These are phyloP conservation scores for Plasmodiophora brassicae DNA, from an alignment of 208 protist genomes.

Conservation along the genomic window DNA sequence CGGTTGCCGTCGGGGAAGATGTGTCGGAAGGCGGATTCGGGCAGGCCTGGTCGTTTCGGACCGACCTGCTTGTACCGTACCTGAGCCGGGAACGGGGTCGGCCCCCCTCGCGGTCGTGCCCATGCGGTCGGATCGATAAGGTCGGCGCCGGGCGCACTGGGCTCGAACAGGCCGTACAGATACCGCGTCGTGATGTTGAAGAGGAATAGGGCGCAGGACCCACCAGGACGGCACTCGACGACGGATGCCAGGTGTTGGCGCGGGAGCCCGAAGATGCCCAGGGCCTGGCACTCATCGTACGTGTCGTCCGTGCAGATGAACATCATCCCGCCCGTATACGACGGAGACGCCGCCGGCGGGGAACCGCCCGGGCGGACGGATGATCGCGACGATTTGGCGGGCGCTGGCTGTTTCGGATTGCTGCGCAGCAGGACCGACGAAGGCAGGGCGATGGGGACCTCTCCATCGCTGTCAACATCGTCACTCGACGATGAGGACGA, in stretches of 20 bases:
- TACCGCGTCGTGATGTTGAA: slow-evolving; percentile 29
- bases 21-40: slow-evolving; percentile 12
- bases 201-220: background rate
- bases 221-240: background rate
- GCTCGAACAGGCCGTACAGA: slow-evolving; percentile 26
- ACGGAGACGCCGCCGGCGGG: no score
- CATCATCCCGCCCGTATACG: slow-evolving; percentile 31
- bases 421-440: no score
- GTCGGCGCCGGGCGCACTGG: background rate
- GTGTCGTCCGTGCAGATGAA: slow-evolving; percentile 39
- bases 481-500: background rate
- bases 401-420: no score
- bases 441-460: no score
- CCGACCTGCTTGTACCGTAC: background rate
- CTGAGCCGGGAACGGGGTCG: slow-evolving; percentile 35
- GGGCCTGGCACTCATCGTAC: background rate
- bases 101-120: background rate
- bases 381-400: no score
- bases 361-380: no score
- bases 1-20: slow-evolving; percentile 37
- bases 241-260: background rate
- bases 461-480: background rate
- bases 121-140: background rate
- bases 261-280: slow-evolving; percentile 17
- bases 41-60: background rate